Evolutionary conservation across 169 alveolate genomes (phyloP).

Genomic region (Plasmodium vinckei): DNA sequence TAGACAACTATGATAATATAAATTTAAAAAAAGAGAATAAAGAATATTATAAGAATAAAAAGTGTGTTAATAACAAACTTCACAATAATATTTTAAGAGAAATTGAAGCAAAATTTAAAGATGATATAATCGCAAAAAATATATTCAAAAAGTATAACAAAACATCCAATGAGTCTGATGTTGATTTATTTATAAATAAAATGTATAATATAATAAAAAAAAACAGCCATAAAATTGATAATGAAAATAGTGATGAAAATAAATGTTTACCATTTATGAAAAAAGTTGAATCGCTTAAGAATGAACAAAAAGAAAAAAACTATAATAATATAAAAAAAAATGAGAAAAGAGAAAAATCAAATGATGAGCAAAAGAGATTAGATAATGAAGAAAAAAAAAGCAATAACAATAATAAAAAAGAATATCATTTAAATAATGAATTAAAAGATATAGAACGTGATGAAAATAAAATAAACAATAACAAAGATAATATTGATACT

Average conservation of each 20-base stretch:
- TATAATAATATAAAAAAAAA: conserved; percentile 11
- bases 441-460: neutral
- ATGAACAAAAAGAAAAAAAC: conserved; percentile 7
- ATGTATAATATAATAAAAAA: neutral
- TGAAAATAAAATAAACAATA: conserved; percentile 31
- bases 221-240: no score
- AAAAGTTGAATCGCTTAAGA: neutral
- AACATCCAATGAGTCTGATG: neutral
- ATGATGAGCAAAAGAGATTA: neutral
- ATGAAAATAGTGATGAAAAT: no score
- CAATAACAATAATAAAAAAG: neutral
- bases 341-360: conserved; percentile 5
- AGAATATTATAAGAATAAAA: neutral
- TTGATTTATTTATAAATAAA: conserved; percentile 5
- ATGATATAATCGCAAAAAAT: conserved; percentile 12
- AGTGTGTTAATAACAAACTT: no score
- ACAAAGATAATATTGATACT: neutral
- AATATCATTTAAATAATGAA: neutral
- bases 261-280: no score
- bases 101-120: neutral
- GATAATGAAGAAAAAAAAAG: conserved; percentile 22
- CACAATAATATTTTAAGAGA: no score
- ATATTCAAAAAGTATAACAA: conserved; percentile 11
- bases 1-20: neutral
- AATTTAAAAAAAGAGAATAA: conserved; percentile 5